phyloP scores from a whole-genome alignment of 352 stramenopile species.

The Pythium periplocum region DNA sequence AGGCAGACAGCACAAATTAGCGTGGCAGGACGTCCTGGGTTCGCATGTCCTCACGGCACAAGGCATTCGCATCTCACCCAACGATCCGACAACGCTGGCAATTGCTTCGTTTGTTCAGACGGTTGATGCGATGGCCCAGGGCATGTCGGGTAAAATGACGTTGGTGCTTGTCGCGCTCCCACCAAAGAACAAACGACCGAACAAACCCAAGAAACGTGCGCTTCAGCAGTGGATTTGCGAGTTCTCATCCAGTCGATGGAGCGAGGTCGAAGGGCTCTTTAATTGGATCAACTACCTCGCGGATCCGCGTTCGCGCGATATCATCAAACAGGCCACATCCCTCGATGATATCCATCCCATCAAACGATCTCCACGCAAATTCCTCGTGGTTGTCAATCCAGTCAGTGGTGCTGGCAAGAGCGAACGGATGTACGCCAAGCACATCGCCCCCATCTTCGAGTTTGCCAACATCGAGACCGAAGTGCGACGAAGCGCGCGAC shows the following conservation, averaged over 20 bases:
- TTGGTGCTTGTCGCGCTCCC: slow-evolving; percentile 41
- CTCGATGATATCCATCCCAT: slow-evolving; percentile 27
- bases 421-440: slow-evolving; percentile 43
- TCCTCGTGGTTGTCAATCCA: slow-evolving; percentile 66
- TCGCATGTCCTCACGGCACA: slow-evolving; percentile 42
- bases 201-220: slow-evolving; percentile 31
- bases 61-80: slow-evolving; percentile 22
- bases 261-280: slow-evolving; percentile 27
- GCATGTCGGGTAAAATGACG: slow-evolving; percentile 20
- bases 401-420: slow-evolving; percentile 52
- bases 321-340: slow-evolving; percentile 15
- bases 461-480: slow-evolving; percentile 46
- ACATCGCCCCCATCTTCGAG: slow-evolving; percentile 45
- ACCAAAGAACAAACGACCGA: slow-evolving; percentile 19
- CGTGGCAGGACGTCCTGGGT: slow-evolving; percentile 51
- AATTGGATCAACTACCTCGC: slow-evolving; percentile 43
- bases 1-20: slow-evolving; percentile 6
- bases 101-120: no score
- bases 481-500: slow-evolving; percentile 38
- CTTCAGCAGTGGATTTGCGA: slow-evolving; percentile 42
- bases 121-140: slow-evolving; percentile 10
- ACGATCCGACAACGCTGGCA: no score
- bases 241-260: slow-evolving; percentile 32
- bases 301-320: slow-evolving; percentile 31
- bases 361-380: slow-evolving; percentile 27